Conservation (phyloP, 331 rosid genomes). For the Spiraea crenata region DNA sequence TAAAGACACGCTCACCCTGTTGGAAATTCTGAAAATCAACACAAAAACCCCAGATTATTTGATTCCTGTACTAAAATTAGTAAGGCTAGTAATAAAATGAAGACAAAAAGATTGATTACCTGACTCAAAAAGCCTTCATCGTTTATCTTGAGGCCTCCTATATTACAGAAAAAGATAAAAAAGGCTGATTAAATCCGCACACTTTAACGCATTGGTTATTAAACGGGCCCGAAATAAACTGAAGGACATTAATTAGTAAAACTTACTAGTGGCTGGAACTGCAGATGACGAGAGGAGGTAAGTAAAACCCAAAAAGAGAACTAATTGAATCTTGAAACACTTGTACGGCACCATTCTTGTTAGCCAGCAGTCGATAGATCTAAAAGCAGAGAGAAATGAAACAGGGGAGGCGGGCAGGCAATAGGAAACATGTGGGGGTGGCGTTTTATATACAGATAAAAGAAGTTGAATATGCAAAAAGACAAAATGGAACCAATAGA, state of each 20-base stretch:
- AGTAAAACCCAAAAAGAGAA: constrained; percentile 30
- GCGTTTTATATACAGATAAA: neutral
- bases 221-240: too few species aligned
- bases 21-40: constrained; percentile 20
- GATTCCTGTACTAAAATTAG: neutral
- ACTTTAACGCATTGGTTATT: too few species aligned
- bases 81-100: neutral
- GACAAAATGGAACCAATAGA: neutral
- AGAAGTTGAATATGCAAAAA: neutral
- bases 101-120: neutral
- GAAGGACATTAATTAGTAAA: neutral
- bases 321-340: constrained; percentile 13
- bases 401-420: neutral
- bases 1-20: constrained; percentile 15
- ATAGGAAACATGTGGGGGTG: neutral
- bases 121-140: neutral
- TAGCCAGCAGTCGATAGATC: neutral
- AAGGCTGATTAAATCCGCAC: neutral
- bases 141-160: constrained; percentile 4
- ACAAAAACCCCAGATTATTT: neutral
- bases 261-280: constrained; percentile 43
- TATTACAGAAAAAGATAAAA: neutral
- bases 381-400: neutral
- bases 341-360: constrained; percentile 41
- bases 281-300: constrained; percentile 21